Conservation (phyloP, 2,329 filamentous ascomycete genomes). For the Aaosphaeria arxii region DNA sequence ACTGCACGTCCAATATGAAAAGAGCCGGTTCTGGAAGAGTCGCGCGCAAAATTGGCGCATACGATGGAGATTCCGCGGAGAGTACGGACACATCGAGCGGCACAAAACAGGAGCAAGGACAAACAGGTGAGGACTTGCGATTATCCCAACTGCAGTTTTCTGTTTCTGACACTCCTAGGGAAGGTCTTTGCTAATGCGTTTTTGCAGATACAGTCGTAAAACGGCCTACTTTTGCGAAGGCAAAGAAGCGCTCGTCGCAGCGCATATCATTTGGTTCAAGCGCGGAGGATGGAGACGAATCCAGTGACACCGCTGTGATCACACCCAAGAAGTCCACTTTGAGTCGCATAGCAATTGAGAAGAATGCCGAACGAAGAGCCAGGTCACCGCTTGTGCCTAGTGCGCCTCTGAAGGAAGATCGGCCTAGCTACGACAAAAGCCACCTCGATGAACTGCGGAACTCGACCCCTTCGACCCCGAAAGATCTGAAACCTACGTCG, state of each 20-base stretch:
- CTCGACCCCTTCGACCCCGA: slow-evolving; percentile 80
- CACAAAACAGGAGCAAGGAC: slow-evolving; percentile 19
- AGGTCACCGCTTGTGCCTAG: slow-evolving; percentile 43
- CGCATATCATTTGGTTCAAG: slow-evolving; percentile 74
- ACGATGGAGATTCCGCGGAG: slow-evolving; percentile 46
- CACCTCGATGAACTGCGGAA: slow-evolving; percentile 82
- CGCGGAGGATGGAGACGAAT: slow-evolving; percentile 51
- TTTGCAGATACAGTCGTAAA: slow-evolving; percentile 51
- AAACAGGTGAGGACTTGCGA: slow-evolving; percentile 40
- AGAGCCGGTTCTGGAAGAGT: slow-evolving; percentile 61
- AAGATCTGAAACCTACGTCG: slow-evolving; percentile 48
- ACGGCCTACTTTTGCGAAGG: slow-evolving; percentile 50
- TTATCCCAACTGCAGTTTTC: slow-evolving; percentile 18
- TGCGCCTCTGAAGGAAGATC: slow-evolving; percentile 56
- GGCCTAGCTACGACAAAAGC: slow-evolving; percentile 81
- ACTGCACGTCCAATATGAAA: slow-evolving; percentile 45
- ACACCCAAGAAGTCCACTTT: slow-evolving; percentile 63
- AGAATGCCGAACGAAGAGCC: slow-evolving; percentile 62
- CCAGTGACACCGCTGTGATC: slow-evolving; percentile 49
- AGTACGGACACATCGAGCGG: slow-evolving; percentile 27
- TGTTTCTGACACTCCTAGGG: slow-evolving; percentile 32
- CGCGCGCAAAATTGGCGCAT: slow-evolving; percentile 72
- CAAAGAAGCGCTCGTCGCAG: slow-evolving; percentile 69
- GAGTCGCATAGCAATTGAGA: slow-evolving; percentile 63
- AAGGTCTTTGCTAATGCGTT: slow-evolving; percentile 42